Conservation (phyloP, 2,329 filamentous ascomycete genomes). For the Pseudocercospora musae region DNA sequence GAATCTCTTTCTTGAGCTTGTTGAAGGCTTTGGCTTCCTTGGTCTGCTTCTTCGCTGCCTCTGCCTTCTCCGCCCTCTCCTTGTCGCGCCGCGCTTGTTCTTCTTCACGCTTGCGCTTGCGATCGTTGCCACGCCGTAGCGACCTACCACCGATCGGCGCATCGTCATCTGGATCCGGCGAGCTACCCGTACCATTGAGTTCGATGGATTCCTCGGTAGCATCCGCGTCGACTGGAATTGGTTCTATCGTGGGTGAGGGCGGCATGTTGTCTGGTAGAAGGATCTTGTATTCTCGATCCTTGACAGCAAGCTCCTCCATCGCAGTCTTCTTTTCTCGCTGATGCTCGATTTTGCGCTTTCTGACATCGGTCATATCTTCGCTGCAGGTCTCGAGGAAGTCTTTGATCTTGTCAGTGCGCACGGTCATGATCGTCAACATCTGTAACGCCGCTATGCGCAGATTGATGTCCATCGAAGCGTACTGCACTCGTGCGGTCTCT, state of each 20-base stretch:
- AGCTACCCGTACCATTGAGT: conserved; percentile 56
- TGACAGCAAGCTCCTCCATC: conserved; percentile 54
- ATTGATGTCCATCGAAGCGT: conserved; percentile 76
- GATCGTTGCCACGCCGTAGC: conserved; percentile 57
- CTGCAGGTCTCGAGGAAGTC: conserved; percentile 89
- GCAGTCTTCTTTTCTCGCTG: conserved; percentile 68
- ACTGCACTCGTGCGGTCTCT: conserved; percentile 70
- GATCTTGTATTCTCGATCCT: conserved; percentile 52
- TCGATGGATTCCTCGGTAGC: conserved; percentile 46
- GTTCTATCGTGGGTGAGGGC: conserved; percentile 50
- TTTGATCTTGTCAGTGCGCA: conserved; percentile 81
- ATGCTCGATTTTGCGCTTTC: conserved; percentile 92
- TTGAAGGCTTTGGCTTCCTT: conserved; percentile 81
- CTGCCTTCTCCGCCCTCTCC: conserved; percentile 58
- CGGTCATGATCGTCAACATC: conserved; percentile 78
- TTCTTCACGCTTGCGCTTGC: conserved; percentile 50
- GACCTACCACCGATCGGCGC: conserved; percentile 58
- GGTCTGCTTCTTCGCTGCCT: conserved; percentile 61
- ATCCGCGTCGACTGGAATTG: conserved; percentile 40
- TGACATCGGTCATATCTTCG: conserved; percentile 88
- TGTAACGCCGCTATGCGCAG: conserved; percentile 75
- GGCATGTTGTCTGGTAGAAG: conserved; percentile 70
- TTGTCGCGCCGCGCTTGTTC: conserved; percentile 66
- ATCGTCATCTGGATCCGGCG: conserved; percentile 64
- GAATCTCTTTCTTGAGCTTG: conserved; percentile 82